Evolutionary conservation across 202 grass and related monocot species (phyloP).

Genomic region (Panicum hallii): DNA sequence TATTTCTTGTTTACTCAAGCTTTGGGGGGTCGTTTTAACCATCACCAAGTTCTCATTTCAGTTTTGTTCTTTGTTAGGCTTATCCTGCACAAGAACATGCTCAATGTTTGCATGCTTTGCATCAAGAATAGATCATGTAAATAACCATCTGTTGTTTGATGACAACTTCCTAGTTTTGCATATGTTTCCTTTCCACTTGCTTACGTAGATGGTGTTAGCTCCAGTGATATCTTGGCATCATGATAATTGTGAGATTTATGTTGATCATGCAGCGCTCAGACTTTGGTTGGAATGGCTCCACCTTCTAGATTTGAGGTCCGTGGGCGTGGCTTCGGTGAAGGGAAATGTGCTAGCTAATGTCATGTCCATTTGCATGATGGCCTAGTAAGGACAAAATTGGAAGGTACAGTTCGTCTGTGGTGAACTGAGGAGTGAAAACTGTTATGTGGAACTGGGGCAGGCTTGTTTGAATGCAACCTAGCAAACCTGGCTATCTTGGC

Average conservation of each 20-base stretch:
- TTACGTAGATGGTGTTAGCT: not conserved
- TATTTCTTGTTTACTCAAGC: not conserved
- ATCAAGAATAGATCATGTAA: conserved; percentile 70
- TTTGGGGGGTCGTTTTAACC: not conserved
- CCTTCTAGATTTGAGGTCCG: conserved; percentile 50
- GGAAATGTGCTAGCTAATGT: not conserved
- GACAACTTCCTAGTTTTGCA: conserved; percentile 3
- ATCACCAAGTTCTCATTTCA: conserved; percentile 48
- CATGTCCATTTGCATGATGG: not conserved
- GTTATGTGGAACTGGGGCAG: not conserved
- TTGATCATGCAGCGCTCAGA: conserved; percentile 61
- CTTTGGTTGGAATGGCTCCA: conserved; percentile 87
- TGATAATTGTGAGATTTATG: not conserved
- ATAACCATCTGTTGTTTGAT: conserved; percentile 34
- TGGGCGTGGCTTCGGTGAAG: not conserved
- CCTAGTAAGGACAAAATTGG: conserved; percentile 27
- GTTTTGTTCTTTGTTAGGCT: conserved; percentile 60
- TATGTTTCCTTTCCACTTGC: not conserved
- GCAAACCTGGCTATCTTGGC: not conserved
- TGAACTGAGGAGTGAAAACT: not conserved
- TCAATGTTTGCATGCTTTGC: conserved; percentile 81
- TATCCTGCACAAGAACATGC: conserved; percentile 72
- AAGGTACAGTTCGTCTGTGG: not conserved
- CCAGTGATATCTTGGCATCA: not conserved
- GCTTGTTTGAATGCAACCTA: not conserved